Conservation (phyloP, 306 rosid genomes). For the Cucurbita argyrosperma region DNA sequence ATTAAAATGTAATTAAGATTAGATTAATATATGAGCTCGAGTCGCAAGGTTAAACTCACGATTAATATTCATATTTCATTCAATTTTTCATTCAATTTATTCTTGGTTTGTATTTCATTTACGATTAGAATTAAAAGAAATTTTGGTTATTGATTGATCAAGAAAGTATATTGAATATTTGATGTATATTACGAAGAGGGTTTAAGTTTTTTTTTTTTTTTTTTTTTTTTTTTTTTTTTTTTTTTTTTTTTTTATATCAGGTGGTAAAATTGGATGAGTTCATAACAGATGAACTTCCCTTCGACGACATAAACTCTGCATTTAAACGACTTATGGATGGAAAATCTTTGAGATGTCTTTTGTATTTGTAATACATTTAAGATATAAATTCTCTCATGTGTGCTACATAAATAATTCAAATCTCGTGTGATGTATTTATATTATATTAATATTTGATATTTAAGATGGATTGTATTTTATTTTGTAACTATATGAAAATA, state of each 20-base stretch:
- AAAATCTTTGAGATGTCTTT: slow-evolving; percentile 54
- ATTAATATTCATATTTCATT: no score
- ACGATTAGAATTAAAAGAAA: no score
- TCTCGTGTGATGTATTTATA: background rate
- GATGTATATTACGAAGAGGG: background rate
- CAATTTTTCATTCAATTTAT: no score
- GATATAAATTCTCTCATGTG: no score
- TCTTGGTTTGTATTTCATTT: background rate
- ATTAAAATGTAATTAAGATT: no score
- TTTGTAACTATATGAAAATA: background rate
- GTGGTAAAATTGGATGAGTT: slow-evolving; percentile 54
- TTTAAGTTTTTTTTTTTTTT: background rate
- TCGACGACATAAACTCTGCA: slow-evolving; percentile 62
- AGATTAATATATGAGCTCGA: no score
- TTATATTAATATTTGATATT: background rate
- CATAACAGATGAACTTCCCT: slow-evolving; percentile 73
- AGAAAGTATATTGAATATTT: background rate
- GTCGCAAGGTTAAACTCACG: no score
- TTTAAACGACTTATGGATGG: slow-evolving; percentile 46
- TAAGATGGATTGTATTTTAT: background rate
- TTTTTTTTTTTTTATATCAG: slow-evolving; percentile 8
- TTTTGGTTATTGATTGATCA: background rate
- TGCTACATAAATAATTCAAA: background rate
- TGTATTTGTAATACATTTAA: background rate
- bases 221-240: background rate